These are phyloP conservation scores for Paramecium bursaria DNA, from an alignment of 73 alveolate species.

Conservation along the genomic window DNA sequence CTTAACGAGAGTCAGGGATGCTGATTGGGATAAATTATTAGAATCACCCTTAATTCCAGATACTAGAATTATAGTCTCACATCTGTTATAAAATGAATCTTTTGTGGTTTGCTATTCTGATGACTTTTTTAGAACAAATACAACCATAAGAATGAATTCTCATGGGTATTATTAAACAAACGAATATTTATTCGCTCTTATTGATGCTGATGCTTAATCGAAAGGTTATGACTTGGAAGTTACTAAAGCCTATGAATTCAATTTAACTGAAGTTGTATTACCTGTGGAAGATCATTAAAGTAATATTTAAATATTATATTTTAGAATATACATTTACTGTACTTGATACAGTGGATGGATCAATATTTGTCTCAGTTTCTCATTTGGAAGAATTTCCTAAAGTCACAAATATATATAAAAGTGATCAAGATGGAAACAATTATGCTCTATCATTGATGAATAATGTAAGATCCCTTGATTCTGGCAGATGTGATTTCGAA, in stretches of 20 bases:
- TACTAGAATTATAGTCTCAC: conserved; percentile 46
- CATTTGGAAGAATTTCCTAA: conserved; percentile 45
- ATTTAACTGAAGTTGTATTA: conserved; percentile 3
- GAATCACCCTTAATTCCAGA: conserved; percentile 35
- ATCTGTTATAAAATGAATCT: not conserved
- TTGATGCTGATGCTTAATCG: conserved; percentile 23
- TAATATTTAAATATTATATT: not conserved
- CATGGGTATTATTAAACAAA: conserved; percentile 39
- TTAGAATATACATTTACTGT: conserved; percentile 39
- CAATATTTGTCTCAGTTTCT: conserved; percentile 50
- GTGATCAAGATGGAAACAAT: conserved; percentile 55
- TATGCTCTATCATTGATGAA: conserved; percentile 52
- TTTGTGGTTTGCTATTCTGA: conserved; percentile 26
- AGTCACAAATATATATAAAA: conserved; percentile 59
- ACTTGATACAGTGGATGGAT: conserved; percentile 60
- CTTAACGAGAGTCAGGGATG: conserved; percentile 50
- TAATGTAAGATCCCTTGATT: conserved; percentile 47
- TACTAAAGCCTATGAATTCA: not conserved
- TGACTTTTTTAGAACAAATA: conserved; percentile 20
- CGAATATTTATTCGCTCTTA: conserved; percentile 27
- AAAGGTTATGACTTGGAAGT: conserved; percentile 61
- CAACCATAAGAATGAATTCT: not conserved
- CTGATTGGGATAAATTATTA: conserved; percentile 53
- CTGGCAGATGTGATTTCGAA: conserved; percentile 72
- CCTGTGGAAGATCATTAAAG: conserved; percentile 40